phyloP scores from a whole-genome alignment of 75 land plant genomes.

The Pseudotsuga menziesii region DNA sequence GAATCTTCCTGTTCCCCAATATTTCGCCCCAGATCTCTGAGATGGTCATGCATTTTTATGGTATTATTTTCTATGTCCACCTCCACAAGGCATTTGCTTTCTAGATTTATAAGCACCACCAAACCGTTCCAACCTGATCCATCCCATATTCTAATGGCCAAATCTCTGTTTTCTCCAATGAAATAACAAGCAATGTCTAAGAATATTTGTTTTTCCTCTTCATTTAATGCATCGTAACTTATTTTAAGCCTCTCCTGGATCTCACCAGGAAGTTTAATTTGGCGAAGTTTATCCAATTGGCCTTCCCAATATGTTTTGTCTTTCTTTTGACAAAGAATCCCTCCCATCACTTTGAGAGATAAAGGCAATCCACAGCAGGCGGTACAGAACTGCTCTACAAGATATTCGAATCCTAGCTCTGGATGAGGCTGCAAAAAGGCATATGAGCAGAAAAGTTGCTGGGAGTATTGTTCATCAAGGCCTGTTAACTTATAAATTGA shows the following conservation, averaged over 20 bases:
- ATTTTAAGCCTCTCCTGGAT: background rate
- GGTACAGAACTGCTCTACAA: background rate
- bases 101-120: background rate
- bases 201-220: background rate
- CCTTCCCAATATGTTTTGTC: background rate
- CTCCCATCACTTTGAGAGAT: background rate
- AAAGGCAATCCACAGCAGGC: background rate
- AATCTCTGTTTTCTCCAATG: background rate
- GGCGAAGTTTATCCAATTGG: background rate
- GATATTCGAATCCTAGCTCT: background rate
- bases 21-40: background rate
- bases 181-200: background rate
- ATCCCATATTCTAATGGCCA: background rate
- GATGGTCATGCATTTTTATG: slow-evolving; percentile 6
- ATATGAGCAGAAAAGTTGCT: background rate
- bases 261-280: background rate
- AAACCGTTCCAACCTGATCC: background rate
- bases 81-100: background rate
- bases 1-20: background rate
- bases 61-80: background rate
- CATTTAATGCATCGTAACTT: background rate
- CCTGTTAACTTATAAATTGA: background rate
- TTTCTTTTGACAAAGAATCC: background rate
- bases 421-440: background rate
- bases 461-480: background rate